Evolutionary conservation across 345 rosid genomes (phyloP).

Genomic region (Cochlearia excelsa): DNA sequence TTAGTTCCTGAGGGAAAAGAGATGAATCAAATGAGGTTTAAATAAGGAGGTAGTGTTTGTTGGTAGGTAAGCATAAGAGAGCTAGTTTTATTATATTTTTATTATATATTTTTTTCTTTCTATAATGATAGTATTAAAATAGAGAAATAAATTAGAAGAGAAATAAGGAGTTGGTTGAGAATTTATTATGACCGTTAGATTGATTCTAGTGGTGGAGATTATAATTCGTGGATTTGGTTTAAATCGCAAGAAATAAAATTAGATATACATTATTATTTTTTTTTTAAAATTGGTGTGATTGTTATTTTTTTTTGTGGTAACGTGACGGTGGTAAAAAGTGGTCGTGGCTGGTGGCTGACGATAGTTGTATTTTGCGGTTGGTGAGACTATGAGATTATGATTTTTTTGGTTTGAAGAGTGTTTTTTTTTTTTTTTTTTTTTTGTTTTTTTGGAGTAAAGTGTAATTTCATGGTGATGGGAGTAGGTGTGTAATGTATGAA

Average conservation of each 20-base stretch:
- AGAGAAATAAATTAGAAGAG: constrained; percentile 2
- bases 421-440: neutral
- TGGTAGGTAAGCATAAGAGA: constrained; percentile 38
- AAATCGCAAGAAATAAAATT: constrained; percentile 16
- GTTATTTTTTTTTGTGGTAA: constrained; percentile 14
- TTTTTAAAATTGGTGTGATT: constrained; percentile 13
- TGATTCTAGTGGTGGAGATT: constrained; percentile 32
- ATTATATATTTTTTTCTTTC: neutral
- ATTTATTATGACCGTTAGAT: constrained; percentile 35
- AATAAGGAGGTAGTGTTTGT: constrained; percentile 33
- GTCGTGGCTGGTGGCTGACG: constrained; percentile 40
- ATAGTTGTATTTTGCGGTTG: constrained; percentile 36
- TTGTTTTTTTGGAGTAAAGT: constrained; percentile 26
- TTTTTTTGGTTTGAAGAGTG: neutral
- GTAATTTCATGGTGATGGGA: constrained; percentile 31
- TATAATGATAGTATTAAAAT: neutral
- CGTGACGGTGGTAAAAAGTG: constrained; percentile 35
- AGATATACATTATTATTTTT: neutral
- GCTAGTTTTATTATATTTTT: neutral
- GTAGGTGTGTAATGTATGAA: constrained; percentile 39
- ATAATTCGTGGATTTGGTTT: constrained; percentile 35
- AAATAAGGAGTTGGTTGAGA: constrained; percentile 34
- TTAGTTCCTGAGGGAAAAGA: constrained; percentile 33
- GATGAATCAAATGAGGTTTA: constrained; percentile 34
- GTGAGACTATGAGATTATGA: constrained; percentile 27